phyloP scores from a whole-genome alignment of 495 filamentous ascomycete species.

The Neurospora sublineolata region DNA sequence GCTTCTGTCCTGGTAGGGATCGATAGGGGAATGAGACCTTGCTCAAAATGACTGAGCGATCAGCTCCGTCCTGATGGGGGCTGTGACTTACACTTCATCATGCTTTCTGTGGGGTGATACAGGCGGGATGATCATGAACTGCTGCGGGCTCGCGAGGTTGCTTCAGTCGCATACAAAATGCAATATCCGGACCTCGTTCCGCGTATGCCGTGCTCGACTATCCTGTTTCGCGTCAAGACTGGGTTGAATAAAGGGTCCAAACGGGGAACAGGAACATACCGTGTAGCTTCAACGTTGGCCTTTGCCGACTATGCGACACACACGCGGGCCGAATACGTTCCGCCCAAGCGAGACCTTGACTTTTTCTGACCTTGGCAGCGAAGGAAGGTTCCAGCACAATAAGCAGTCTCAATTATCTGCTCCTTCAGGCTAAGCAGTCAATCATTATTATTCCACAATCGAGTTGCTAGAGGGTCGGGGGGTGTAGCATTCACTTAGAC shows the following conservation, averaged over 20 bases:
- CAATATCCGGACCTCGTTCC: conserved; percentile 14
- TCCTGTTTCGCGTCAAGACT: neutral
- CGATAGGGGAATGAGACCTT: neutral
- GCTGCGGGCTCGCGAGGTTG: conserved; percentile 6
- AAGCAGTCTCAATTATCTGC: neutral
- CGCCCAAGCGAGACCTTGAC: neutral
- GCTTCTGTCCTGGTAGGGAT: neutral
- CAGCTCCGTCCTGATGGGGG: conserved; percentile 9
- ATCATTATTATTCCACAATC: neutral
- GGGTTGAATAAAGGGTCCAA: conserved; percentile 6
- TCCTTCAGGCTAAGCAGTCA: neutral
- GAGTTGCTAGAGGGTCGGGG: neutral
- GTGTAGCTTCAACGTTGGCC: neutral
- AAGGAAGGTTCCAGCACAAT: neutral
- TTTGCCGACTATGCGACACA: neutral
- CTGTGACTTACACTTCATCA: conserved; percentile 20
- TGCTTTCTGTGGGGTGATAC: conserved; percentile 18
- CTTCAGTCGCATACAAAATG: neutral
- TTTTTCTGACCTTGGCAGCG: neutral
- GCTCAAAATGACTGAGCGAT: neutral
- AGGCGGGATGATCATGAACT: conserved; percentile 8
- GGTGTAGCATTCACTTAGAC: neutral
- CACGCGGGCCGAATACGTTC: neutral
- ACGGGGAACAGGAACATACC: neutral
- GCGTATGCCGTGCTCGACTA: conserved; percentile 4